These are phyloP conservation scores for Spathaspora arborariae DNA, from an alignment of 805 yeast species.

Conservation along the genomic window DNA sequence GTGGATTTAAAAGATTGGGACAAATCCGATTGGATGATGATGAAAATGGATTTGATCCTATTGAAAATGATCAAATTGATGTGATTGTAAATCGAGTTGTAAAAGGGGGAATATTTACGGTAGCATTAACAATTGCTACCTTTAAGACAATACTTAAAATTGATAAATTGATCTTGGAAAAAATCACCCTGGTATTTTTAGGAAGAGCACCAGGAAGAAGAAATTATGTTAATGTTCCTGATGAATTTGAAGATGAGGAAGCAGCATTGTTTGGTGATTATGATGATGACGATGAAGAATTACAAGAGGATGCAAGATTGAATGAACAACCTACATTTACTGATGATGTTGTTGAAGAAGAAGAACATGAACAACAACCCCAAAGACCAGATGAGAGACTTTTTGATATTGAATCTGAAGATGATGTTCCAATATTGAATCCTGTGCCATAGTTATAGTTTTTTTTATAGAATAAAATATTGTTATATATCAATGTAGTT, in stretches of 20 bases:
- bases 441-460: not conserved
- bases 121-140: conserved; percentile 37
- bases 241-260: conserved; percentile 34
- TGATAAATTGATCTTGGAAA: conserved; percentile 32
- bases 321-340: conserved; percentile 10
- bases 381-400: conserved; percentile 21
- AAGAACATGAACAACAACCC: conserved; percentile 12
- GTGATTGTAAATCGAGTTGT: conserved; percentile 56
- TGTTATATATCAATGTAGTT: not conserved
- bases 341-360: conserved; percentile 14
- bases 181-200: conserved; percentile 23
- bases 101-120: conserved; percentile 49
- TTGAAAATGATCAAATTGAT: conserved; percentile 63
- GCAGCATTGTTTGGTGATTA: conserved; percentile 37
- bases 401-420: conserved; percentile 29
- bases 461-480: not conserved
- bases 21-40: conserved; percentile 76
- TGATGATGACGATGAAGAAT: conserved; percentile 39
- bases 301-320: conserved; percentile 23
- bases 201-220: conserved; percentile 38
- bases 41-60: conserved; percentile 44
- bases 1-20: conserved; percentile 75
- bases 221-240: conserved; percentile 40
- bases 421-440: conserved; percentile 1
- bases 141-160: conserved; percentile 31